Conservation (phyloP, 129 eudicot species). For the Flaveria linearis region DNA sequence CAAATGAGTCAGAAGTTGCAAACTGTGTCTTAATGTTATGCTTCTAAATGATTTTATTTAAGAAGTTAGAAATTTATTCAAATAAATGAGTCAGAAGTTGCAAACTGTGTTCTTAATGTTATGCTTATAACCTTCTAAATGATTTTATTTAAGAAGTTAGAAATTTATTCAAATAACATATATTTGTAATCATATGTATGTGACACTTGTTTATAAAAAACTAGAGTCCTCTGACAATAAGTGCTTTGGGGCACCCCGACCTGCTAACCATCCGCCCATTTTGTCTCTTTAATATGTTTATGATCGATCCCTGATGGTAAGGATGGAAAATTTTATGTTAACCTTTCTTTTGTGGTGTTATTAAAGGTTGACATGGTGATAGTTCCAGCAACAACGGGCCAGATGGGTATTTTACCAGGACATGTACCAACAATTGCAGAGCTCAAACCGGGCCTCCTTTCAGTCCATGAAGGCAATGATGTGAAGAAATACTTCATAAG, state of each 20-base stretch:
- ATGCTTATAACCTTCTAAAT: not conserved
- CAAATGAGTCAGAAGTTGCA: not conserved
- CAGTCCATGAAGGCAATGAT: slow-evolving; percentile 66
- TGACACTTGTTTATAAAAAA: not conserved
- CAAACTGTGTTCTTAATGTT: not conserved
- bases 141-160: too few relatives aligned
- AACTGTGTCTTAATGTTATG: not conserved
- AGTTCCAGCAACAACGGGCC: slow-evolving; percentile 78
- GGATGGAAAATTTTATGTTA: not conserved
- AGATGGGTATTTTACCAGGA: slow-evolving; percentile 87
- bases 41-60: not conserved
- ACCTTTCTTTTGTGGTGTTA: not conserved
- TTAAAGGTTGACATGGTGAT: slow-evolving; percentile 83
- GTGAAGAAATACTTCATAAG: slow-evolving; percentile 72
- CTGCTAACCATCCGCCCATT: not conserved
- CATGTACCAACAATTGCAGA: slow-evolving; percentile 76
- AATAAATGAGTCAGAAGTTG: not conserved
- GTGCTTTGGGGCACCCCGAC: not conserved
- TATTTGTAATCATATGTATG: not conserved
- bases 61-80: not conserved
- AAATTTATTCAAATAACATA: not conserved
- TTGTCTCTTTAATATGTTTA: not conserved
- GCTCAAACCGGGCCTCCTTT: slow-evolving; percentile 72
- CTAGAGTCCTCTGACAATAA: not conserved
- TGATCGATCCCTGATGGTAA: not conserved